These are phyloP conservation scores for Solanum acaule DNA, from an alignment of 257 asterid species.

Conservation along the genomic window DNA sequence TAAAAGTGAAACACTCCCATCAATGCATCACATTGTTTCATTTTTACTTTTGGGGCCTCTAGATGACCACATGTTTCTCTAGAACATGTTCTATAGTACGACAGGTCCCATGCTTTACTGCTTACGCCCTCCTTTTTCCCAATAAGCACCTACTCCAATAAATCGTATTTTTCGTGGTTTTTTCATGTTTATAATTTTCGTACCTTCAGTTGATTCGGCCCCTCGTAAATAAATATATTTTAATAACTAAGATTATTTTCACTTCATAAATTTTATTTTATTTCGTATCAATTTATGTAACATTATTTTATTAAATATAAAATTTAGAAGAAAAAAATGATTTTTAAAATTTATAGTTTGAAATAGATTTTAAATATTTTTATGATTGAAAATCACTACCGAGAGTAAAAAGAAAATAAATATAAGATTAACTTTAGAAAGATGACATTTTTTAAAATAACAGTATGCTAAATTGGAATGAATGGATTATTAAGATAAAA, in stretches of 20 bases:
- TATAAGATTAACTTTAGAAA: background rate
- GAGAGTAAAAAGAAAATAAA: background rate
- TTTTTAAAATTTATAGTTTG: background rate
- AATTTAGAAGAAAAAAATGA: background rate
- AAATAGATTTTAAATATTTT: too few relatives aligned
- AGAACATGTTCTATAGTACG: background rate
- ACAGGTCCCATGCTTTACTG: background rate
- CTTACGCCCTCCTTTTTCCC: background rate
- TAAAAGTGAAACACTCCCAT: too few relatives aligned
- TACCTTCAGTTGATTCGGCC: background rate
- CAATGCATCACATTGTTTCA: too few relatives aligned
- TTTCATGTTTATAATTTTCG: accelerated
- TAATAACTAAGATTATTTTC: background rate
- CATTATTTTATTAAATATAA: background rate
- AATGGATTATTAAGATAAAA: background rate
- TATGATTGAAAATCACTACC: background rate
- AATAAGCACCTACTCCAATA: background rate
- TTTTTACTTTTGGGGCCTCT: background rate
- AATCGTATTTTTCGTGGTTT: background rate
- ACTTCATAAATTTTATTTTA: background rate
- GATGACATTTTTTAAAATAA: background rate
- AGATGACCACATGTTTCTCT: background rate
- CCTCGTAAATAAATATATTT: background rate
- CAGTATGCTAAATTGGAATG: too few relatives aligned
- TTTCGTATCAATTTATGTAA: background rate